A percentile compares a stretch with the other conserved stretches of the same genome.
These are phyloP conservation scores for Zygoascus flipseniorum DNA, from an alignment of 805 yeast species.

Conservation along the genomic window DNA sequence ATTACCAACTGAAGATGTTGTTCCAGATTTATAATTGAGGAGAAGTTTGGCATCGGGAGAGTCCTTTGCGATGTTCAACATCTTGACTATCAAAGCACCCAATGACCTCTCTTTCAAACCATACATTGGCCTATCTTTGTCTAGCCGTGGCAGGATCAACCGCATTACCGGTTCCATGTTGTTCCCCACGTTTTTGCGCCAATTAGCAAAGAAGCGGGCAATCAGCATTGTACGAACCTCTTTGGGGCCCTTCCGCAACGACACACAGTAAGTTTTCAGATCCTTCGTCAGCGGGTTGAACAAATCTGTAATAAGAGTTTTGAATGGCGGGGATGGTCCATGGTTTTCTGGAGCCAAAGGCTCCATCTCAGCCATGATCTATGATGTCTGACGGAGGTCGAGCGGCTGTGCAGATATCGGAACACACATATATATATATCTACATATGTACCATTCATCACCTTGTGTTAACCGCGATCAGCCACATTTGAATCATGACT, in stretches of 20 bases:
- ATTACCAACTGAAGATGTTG: constrained; percentile 35
- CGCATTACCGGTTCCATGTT: constrained; percentile 62
- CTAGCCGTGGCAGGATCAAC: constrained; percentile 55
- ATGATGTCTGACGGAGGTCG: too few species aligned
- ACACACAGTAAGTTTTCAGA: constrained; percentile 19
- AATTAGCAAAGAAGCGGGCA: constrained; percentile 36
- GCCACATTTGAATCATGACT: constrained; percentile 8
- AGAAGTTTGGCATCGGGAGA: constrained; percentile 51
- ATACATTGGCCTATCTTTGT: constrained; percentile 44
- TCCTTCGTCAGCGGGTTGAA: constrained; percentile 34
- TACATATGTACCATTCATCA: background rate
- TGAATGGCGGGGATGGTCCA: constrained; percentile 35
- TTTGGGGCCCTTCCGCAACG: constrained; percentile 9
- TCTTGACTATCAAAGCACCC: constrained; percentile 37
- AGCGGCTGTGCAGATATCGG: background rate
- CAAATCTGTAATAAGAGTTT: constrained; percentile 34
- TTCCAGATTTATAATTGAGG: constrained; percentile 39
- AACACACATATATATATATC: background rate
- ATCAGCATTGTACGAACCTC: constrained; percentile 27
- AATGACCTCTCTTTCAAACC: constrained; percentile 56
- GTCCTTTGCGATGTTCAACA: constrained; percentile 50
- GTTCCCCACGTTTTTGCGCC: constrained; percentile 48
- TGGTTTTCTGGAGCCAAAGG: constrained; percentile 30
- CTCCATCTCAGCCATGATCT: background rate
- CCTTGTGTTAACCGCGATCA: background rate